phyloP scores from a whole-genome alignment of 2,329 filamentous ascomycete genomes.

The Aspergillus sergii region DNA sequence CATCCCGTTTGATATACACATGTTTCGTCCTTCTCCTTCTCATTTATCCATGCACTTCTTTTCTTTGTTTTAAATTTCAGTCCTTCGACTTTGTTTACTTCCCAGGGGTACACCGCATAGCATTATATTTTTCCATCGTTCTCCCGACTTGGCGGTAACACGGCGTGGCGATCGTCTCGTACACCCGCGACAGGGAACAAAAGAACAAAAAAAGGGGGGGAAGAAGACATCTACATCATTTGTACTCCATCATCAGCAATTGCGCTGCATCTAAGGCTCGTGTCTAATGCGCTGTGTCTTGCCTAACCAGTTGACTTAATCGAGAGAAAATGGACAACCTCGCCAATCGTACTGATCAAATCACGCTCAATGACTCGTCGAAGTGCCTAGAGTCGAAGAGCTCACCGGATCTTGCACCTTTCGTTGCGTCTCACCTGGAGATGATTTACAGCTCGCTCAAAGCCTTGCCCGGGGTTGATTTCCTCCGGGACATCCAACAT shows the following conservation, averaged over 20 bases:
- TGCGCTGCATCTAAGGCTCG: neutral
- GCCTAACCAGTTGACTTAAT: neutral
- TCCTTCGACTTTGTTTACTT: neutral
- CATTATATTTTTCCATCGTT: neutral
- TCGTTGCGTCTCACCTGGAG: slow-evolving; percentile 37
- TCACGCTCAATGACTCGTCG: slow-evolving; percentile 16
- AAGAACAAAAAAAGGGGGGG: neutral
- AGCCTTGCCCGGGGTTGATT: slow-evolving; percentile 24
- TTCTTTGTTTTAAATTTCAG: neutral
- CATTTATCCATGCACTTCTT: neutral
- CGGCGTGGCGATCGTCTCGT: neutral
- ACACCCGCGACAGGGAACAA: neutral
- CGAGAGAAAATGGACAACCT: slow-evolving; percentile 12
- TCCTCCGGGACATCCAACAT: slow-evolving; percentile 27
- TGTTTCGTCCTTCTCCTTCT: neutral
- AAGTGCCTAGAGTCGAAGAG: slow-evolving; percentile 2
- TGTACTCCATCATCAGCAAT: neutral
- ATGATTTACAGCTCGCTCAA: slow-evolving; percentile 36
- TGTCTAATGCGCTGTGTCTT: neutral
- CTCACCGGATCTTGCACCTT: slow-evolving; percentile 32
- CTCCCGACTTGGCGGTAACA: slow-evolving; percentile 3
- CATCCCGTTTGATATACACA: neutral
- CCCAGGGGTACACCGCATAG: neutral
- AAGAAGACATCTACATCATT: neutral
- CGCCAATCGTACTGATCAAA: slow-evolving; percentile 17